Base-by-base conservation (phyloP, 148 eudicot genomes). In the Silene uniflora region DNA sequence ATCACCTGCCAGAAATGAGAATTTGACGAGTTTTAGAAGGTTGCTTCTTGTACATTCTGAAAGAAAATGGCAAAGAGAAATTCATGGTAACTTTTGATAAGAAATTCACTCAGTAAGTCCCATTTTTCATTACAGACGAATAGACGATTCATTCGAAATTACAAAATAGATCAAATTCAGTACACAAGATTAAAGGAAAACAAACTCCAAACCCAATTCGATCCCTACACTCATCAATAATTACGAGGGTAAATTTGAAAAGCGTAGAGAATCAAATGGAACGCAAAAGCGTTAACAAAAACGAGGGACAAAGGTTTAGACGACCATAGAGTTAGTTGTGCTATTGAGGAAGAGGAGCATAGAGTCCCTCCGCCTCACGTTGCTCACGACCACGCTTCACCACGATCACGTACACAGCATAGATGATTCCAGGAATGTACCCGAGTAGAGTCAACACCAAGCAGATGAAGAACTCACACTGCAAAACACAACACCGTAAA, bases 381-480 rank as follows among this genome's bases (percentile, higher is more conserved):
- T 25, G 66, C 0, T 66, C 47, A 13, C 46, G 21, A 7, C 18
- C n/a, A 35, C 69, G 69, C 47, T 66, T 66, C 47, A 29, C 69
- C 9, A 42, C 49, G 7, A 68, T 68, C 55, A 46, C 81, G 17
- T 80, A 83, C 25, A 83, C 21, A 5, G 86, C 86, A 5, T 83
- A 80, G 17, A 80, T 44, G 76, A 83, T 80, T 35, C 86, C 86
- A 19, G 86, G 86, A 44, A 83, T 56, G 80, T 80, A 83, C 10
- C 86, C 86, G 16, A 68, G 10, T 44, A 68, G 12, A 0, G 72
- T 68, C 56, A 68, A 55, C 27, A 85, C 2, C 67, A 80, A 10
- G 73, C 87, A 85, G 29, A 82, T 61, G 11, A 77, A 63, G 69
- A 85, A 79, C 52, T 77, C 77, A 27, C 85, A 74, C 82, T 79